Percentiles rank a stretch among this genome's conserved stretches.
Conservation (phyloP, 768 basidiomycete genomes). For the Leccinum ochraceum region DNA sequence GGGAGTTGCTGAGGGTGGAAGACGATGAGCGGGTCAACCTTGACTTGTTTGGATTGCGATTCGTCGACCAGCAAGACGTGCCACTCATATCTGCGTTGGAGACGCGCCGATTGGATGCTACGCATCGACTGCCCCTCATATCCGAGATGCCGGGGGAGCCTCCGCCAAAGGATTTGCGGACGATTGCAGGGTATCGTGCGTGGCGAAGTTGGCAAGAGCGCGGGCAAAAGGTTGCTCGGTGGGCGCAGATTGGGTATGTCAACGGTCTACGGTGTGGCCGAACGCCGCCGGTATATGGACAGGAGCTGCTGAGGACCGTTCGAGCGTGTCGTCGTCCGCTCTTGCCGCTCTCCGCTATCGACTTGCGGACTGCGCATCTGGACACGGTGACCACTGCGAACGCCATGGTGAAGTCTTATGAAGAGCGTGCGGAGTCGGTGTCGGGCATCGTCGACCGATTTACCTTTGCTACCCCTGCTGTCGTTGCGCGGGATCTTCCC, state of each 20-base stretch:
- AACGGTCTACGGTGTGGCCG: constrained; percentile 69
- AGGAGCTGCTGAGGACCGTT: constrained; percentile 46
- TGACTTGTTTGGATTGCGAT: constrained; percentile 63
- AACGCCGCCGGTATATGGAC: constrained; percentile 47
- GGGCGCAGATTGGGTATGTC: constrained; percentile 71
- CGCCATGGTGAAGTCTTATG: constrained; percentile 62
- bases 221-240: constrained; percentile 53
- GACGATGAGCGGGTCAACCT: constrained; percentile 58
- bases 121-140: constrained; percentile 51
- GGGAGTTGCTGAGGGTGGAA: constrained; percentile 58
- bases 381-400: constrained; percentile 46
- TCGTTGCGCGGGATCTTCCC: constrained; percentile 74
- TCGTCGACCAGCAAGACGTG: constrained; percentile 55
- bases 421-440: constrained; percentile 56
- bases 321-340: constrained; percentile 46
- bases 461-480: constrained; percentile 78
- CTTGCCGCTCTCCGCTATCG: constrained; percentile 49
- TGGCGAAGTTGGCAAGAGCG: constrained; percentile 52
- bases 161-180: constrained; percentile 74
- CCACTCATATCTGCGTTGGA: constrained; percentile 55
- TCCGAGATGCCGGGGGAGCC: constrained; percentile 58
- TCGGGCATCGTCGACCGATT: constrained; percentile 62
- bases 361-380: constrained; percentile 40
- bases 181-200: constrained; percentile 67
- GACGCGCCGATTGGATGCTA: constrained; percentile 59